Evolutionary conservation across 768 basidiomycete species (phyloP), one percentile per base, ranked within the genome.

Genomic region (Suillus weaverae): DNA sequence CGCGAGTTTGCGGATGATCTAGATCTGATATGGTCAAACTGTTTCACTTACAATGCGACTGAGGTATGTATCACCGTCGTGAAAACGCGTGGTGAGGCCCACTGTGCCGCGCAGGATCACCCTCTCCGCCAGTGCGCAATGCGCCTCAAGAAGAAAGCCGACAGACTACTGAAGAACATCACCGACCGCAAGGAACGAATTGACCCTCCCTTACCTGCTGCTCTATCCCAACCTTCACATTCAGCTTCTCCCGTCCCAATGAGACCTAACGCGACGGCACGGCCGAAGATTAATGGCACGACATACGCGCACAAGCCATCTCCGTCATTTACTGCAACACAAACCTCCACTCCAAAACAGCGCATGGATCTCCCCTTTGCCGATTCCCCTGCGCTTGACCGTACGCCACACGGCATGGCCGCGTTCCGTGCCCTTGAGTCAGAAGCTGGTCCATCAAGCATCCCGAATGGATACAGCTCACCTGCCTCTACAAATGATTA

Each of bases 11-110:
- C 90, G 67, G 90, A 92, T 65, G 97, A 99, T 78, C 81, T 99
- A 50, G 93, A 97, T 69, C 86, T 98, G 66, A 98, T 99, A 69
- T 99, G 97, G 97, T 87, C 88, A 54, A 99, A 99, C 69, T 98
- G 97, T 77, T 85, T 90, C 67, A 88, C 85, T 6, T 99, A 99
- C 76, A 99, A 99, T 76, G 89, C 92, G 20, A 85, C 89, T 13
- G 91, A 95, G 81, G 96, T 94, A 69, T 66, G 90, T 83, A n/a
- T 53, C 63, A 32, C n/a, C 33, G 16, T 30, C 50, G 9, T 32
- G 54, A 22, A 54, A 64, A 30, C 66, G 30, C 30, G 11, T 11
- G n/a, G 18, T 30, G 18, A 60, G 57, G 13, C 39, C 26, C 62
- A 20, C 26, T 62, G 48, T 26, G 38, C 50, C 33, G 39, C 32